Base-by-base conservation (phyloP, 78 protist species). In the Neovahlkampfia damariscottae region DNA sequence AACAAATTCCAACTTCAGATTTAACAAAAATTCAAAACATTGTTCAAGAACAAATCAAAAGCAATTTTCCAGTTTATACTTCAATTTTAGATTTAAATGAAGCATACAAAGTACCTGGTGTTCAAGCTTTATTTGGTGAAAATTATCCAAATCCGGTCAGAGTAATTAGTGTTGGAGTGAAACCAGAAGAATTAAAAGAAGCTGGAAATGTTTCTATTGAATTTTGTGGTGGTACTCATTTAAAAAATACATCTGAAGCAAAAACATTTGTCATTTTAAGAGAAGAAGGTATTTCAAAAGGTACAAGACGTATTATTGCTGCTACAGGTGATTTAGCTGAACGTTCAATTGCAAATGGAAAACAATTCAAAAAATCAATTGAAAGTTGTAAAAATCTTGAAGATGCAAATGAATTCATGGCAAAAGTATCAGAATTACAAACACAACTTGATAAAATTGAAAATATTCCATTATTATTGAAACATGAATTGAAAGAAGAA, bases 111-210 rank as follows among this genome's bases (percentile, higher is more conserved):
- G 90, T 96, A 75, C 8, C 38, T 38, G 86, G 88, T 38, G 80
- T 96, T 5, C 89, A 92, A n/a, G 91, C 90, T 29, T 89, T 94
- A 37, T 95, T 95, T 41, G 97, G 90, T 67, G 97, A 90, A 86
- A 78, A 72, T 7, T 93, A 95, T 84, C 98, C 97, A 38, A 94
- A 91, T 70, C 96, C 93, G 40, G 97, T 95, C 34, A 77, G 93
- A 31, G 94, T 95, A 6, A 89, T 95, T 8, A 81, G 93, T 3
- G 81, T 94, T n/a, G 97, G 94, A 35, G 76, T 40, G 38, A 38
- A 82, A 82, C 72, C 76, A 38, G 76, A 38, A 19, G 73, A 80
- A 40, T 85, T 92, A 93, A 8, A 31, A 74, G 70, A 19, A 69
- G n/a, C n/a, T n/a, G n/a, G n/a, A n/a, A 39, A 67, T 35, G 69